phyloP scores from a whole-genome alignment of 768 basidiomycete genomes.

The Rhodotorula sphaerocarpa region DNA sequence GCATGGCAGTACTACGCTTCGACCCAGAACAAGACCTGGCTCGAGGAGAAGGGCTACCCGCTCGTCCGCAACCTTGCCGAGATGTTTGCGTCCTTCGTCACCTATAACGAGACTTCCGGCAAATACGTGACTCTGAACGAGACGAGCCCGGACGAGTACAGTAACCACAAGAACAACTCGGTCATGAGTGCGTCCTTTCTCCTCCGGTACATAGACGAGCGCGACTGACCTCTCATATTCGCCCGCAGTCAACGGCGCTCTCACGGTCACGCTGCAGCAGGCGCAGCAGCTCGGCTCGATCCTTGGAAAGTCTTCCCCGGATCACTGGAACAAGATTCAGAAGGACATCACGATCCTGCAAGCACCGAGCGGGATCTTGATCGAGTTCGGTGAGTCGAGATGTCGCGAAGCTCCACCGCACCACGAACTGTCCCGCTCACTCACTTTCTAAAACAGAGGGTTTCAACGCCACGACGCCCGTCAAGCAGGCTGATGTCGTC shows the following conservation, averaged over 20 bases:
- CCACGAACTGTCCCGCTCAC: no score
- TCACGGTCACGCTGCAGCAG: slow-evolving; percentile 14
- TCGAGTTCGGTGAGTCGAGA: slow-evolving; percentile 16
- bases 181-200: slow-evolving; percentile 8
- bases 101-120: slow-evolving; percentile 17
- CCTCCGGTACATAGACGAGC: no score
- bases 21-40: slow-evolving; percentile 26
- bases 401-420: no score
- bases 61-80: slow-evolving; percentile 16
- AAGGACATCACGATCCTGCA: slow-evolving; percentile 25
- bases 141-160: slow-evolving; percentile 26
- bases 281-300: slow-evolving; percentile 15
- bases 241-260: slow-evolving; percentile 20
- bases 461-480: slow-evolving; percentile 20
- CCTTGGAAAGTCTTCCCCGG: slow-evolving; percentile 2
- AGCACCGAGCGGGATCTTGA: slow-evolving; percentile 11
- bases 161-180: slow-evolving; percentile 14
- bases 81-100: slow-evolving; percentile 28
- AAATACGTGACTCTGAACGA: slow-evolving; percentile 21
- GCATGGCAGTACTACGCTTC: slow-evolving; percentile 17
- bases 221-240: not conserved
- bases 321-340: slow-evolving; percentile 18
- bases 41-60: slow-evolving; percentile 28
- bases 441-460: slow-evolving; percentile 5
- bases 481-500: slow-evolving; percentile 36